phyloP scores from a whole-genome alignment of 1,284 basidiomycete genomes.

The Malassezia equina region DNA sequence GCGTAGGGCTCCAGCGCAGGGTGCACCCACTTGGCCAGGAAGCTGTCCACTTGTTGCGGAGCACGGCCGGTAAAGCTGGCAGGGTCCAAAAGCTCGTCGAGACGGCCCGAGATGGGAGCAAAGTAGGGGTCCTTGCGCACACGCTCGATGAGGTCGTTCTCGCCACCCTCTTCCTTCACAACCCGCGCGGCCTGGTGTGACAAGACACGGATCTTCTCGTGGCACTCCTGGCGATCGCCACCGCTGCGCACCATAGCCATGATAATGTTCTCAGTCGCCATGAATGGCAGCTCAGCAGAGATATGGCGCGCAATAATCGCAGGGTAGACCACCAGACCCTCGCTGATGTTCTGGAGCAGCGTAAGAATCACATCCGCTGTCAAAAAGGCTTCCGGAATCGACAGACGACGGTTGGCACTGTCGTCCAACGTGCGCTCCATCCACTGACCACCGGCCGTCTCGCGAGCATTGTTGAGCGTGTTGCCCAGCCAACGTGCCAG shows the following conservation, averaged over 20 bases:
- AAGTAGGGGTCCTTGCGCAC: constrained; percentile 63
- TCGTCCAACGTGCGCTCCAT: constrained; percentile 47
- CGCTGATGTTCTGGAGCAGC: constrained; percentile 89
- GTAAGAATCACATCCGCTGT: constrained; percentile 93
- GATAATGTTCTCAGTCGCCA: constrained; percentile 90
- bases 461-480: constrained; percentile 37
- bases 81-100: constrained; percentile 49
- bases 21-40: constrained; percentile 74
- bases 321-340: constrained; percentile 95
- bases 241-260: constrained; percentile 94
- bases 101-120: constrained; percentile 52
- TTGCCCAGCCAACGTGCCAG: constrained; percentile 69
- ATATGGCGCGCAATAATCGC: constrained; percentile 86
- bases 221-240: constrained; percentile 89
- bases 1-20: constrained; percentile 67
- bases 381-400: constrained; percentile 91
- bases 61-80: constrained; percentile 34
- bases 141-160: constrained; percentile 91
- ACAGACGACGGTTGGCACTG: constrained; percentile 89
- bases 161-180: constrained; percentile 86
- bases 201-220: constrained; percentile 90
- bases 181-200: constrained; percentile 89
- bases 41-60: constrained; percentile 50
- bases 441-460: constrained; percentile 51
- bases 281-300: constrained; percentile 91